phyloP scores from a whole-genome alignment of 2,329 filamentous ascomycete species.

The Microcyclospora pomicola region DNA sequence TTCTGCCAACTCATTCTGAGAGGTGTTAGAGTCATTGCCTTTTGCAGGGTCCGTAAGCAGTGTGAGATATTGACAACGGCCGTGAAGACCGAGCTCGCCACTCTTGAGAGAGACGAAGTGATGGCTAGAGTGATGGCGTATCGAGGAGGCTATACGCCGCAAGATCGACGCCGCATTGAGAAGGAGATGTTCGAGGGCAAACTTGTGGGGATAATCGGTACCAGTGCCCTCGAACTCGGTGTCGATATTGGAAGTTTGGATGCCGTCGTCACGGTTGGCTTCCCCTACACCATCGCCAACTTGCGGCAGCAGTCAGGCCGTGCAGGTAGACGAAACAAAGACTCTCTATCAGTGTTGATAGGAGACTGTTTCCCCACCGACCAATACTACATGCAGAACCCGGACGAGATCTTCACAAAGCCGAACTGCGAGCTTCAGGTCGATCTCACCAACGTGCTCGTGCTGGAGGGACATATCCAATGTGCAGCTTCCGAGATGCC shows the following conservation, averaged over 20 bases:
- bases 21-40: constrained; percentile 83
- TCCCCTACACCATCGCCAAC: constrained; percentile 91
- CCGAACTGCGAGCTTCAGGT: constrained; percentile 82
- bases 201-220: constrained; percentile 83
- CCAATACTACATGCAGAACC: constrained; percentile 95
- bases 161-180: constrained; percentile 79
- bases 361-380: constrained; percentile 84
- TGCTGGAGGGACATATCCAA: constrained; percentile 86
- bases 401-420: constrained; percentile 81
- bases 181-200: constrained; percentile 95
- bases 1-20: constrained; percentile 82
- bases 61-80: constrained; percentile 75
- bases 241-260: constrained; percentile 92
- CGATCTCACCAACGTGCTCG: constrained; percentile 80
- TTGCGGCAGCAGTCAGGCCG: constrained; percentile 87
- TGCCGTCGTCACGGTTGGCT: constrained; percentile 85
- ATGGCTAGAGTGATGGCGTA: constrained; percentile 83
- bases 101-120: constrained; percentile 60
- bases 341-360: constrained; percentile 79
- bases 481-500: constrained; percentile 95
- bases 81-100: constrained; percentile 62
- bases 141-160: constrained; percentile 82
- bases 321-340: constrained; percentile 81
- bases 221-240: constrained; percentile 80
- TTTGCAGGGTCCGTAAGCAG: constrained; percentile 74